Evolutionary conservation across 805 yeast species (phyloP).

Genomic region (Cyberlindnera galapagoensis): DNA sequence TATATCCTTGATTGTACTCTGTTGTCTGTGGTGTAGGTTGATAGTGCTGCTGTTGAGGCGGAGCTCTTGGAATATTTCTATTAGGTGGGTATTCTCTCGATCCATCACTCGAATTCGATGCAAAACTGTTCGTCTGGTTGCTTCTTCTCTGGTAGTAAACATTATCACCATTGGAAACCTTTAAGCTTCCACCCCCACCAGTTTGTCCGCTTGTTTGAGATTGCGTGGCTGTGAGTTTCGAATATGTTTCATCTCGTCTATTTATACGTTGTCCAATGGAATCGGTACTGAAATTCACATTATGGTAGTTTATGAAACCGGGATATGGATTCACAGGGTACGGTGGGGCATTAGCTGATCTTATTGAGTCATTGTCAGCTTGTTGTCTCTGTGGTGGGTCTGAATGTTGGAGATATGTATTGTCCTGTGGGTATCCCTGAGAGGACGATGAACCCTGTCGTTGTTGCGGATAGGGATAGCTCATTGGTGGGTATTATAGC

Average conservation of each 20-base stretch:
- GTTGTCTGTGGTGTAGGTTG: constrained; percentile 2
- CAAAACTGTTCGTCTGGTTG: constrained; percentile 1
- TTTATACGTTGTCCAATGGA: constrained; percentile 9
- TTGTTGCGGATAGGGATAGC: no score
- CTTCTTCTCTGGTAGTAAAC: no score
- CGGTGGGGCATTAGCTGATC: constrained; percentile 10
- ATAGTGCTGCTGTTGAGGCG: neutral
- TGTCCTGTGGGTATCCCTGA: no score
- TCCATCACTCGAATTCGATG: constrained; percentile 1
- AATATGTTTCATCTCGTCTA: constrained; percentile 10
- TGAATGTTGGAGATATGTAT: no score
- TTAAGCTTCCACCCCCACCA: no score
- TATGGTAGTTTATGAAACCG: constrained; percentile 8
- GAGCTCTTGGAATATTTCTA: no score
- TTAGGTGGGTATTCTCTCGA: constrained; percentile 2
- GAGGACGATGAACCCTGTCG: no score
- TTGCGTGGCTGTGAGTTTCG: constrained; percentile 1
- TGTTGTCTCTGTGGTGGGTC: no score
- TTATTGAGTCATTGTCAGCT: no score
- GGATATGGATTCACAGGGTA: constrained; percentile 17
- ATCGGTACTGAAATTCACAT: constrained; percentile 12
- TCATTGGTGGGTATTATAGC: no score
- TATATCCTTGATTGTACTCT: constrained; percentile 1
- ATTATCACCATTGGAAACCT: no score
- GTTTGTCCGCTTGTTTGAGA: neutral